Conservation (phyloP, 2,329 filamentous ascomycete genomes). For the Colletotrichum echinochloae region DNA sequence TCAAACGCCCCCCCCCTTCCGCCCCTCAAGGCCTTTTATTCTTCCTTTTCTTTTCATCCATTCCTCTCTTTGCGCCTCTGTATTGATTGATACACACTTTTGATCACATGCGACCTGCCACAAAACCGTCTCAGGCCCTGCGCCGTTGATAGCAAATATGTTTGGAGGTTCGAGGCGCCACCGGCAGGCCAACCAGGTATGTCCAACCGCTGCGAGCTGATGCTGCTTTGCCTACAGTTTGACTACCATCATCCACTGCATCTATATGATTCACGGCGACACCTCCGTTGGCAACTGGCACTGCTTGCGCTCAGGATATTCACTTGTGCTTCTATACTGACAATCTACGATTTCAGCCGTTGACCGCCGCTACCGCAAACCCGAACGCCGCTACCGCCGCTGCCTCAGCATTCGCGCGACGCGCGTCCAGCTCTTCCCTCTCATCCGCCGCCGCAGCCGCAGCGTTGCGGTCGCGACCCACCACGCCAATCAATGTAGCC, state of each 20-base stretch:
- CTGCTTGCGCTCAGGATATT: not conserved
- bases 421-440: conserved; percentile 73
- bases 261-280: not conserved
- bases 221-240: conserved; percentile 2
- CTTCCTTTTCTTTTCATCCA: conserved; percentile 16
- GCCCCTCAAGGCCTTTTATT: not conserved
- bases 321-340: conserved; percentile 36
- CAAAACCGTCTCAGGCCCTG: conserved; percentile 44
- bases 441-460: conserved; percentile 89
- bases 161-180: conserved; percentile 64
- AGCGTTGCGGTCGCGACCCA: conserved; percentile 82
- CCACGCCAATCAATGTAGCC: conserved; percentile 82
- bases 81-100: not conserved
- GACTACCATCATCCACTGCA: not conserved
- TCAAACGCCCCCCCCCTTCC: conserved; percentile 6
- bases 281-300: not conserved
- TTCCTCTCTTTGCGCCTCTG: not conserved
- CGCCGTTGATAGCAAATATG: conserved; percentile 54
- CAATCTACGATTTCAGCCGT: conserved; percentile 60
- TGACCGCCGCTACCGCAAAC: conserved; percentile 73
- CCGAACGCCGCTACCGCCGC: conserved; percentile 84
- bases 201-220: conserved; percentile 3
- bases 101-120: conserved; percentile 39
- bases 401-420: conserved; percentile 81
- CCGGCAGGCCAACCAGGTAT: conserved; percentile 61